phyloP scores from a whole-genome alignment of 371 early-diverging fungal species.

The Mucor mucedo region DNA sequence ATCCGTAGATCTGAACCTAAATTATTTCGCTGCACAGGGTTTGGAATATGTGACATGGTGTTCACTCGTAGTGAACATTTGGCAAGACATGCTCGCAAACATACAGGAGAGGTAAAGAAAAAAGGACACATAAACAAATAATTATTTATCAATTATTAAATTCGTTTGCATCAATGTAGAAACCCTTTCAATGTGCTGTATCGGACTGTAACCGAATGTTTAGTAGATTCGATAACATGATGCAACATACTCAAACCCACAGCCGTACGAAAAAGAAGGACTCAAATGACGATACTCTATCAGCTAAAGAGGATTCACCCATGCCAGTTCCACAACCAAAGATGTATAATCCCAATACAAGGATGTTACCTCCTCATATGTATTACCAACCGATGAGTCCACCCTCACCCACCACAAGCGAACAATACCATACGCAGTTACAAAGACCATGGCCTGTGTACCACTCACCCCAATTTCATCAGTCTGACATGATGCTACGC shows the following conservation, averaged over 20 bases:
- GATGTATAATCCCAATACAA: neutral
- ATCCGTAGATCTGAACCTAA: constrained; percentile 37
- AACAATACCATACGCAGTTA: constrained; percentile 6
- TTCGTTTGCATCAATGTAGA: constrained; percentile 13
- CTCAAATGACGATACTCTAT: neutral
- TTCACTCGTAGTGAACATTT: constrained; percentile 60
- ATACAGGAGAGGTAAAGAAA: constrained; percentile 60
- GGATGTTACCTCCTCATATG: neutral
- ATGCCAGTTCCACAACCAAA: constrained; percentile 9
- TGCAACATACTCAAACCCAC: constrained; percentile 60
- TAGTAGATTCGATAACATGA: constrained; percentile 62
- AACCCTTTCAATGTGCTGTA: constrained; percentile 55
- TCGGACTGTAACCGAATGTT: constrained; percentile 51
- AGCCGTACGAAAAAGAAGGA: constrained; percentile 25
- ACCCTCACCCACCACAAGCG: constrained; percentile 12
- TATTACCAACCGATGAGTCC: constrained; percentile 6
- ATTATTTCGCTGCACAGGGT: constrained; percentile 55
- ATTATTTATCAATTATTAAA: neutral
- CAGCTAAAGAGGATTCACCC: constrained; percentile 8
- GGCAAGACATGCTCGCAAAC: constrained; percentile 60
- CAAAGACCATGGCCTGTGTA: neutral
- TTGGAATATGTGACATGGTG: constrained; percentile 57
- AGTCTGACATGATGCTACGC: neutral
- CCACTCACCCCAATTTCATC: constrained; percentile 1
- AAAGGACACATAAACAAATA: neutral